Base-by-base conservation (phyloP, 1,284 basidiomycete genomes). In the Schizophyllum commune region DNA sequence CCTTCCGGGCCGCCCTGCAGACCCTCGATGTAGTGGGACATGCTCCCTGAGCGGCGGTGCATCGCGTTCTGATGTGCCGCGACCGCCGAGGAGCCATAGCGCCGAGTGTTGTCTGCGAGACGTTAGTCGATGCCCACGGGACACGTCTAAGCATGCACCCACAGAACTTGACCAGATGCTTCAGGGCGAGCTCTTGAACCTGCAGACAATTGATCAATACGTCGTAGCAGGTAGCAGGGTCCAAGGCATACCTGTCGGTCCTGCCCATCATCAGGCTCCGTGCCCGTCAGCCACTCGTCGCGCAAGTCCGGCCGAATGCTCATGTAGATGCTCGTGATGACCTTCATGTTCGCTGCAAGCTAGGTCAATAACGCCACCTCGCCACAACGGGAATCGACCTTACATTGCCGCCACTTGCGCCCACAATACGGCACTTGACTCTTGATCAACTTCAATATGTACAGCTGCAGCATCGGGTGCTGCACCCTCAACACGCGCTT, bases 391-490 rank as follows among this genome's bases (percentile, higher is more conserved):
- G n/a, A 57, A 60, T 47, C n/a, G 57, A 27, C 34, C 85, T 70
- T 74, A 95, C 95, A 91, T 78, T 98, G 95, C 58, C 96, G 82
- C 97, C 97, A 99, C 77, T 98, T 98, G 56, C 96, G 84, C 13
- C 97, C 97, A 71, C 94, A 98, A 73, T 95, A 98, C 0, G 97
- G 97, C 22, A 99, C 95, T 82, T 99, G 97, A 67, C 93, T 96
- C 81, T 99, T 99, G 79, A 99, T 94, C 62, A 99, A 80, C 77
- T 99, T 99, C 67, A 99, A 80, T n/a, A 96, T 88, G 75, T 98
- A 95, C 27, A 98, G 81, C 73, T 99, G 96, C 65, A 99, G 76
- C 81, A 96, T 85, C 5, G 94, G 92, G 69, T 99, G 97, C 66
- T 92, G 89, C 17, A 99, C 94, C 72, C 92, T 88, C 64, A 99